Percentiles rank a stretch among this genome's conserved stretches.
Conservation (phyloP, 2,329 filamentous ascomycete species). For the Verticillium isaacii region DNA sequence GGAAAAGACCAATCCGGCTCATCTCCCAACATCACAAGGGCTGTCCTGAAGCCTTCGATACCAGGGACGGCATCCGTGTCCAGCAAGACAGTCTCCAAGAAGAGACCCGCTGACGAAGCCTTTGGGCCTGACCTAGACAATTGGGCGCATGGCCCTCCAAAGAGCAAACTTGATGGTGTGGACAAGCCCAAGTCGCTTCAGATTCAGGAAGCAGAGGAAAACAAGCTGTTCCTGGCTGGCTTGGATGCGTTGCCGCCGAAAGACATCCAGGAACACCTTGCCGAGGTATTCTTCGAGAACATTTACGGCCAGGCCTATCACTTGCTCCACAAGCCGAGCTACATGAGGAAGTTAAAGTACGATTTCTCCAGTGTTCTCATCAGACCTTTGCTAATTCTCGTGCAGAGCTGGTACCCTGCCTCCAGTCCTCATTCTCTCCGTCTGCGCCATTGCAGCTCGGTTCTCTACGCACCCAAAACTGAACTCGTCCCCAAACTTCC, state of each 20-base stretch:
- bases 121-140: constrained; percentile 77
- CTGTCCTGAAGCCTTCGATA: constrained; percentile 76
- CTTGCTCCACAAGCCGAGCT: constrained; percentile 92
- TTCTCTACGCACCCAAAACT: constrained; percentile 88
- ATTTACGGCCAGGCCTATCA: constrained; percentile 95
- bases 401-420: constrained; percentile 70
- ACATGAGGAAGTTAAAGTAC: constrained; percentile 79
- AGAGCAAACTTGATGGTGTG: constrained; percentile 40
- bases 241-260: constrained; percentile 75
- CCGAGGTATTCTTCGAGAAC: constrained; percentile 93
- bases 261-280: constrained; percentile 88
- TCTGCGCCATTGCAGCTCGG: constrained; percentile 91
- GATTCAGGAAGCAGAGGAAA: constrained; percentile 66
- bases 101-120: constrained; percentile 80
- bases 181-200: constrained; percentile 49
- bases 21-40: constrained; percentile 64
- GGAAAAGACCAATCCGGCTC: constrained; percentile 71
- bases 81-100: constrained; percentile 61
- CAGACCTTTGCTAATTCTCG: constrained; percentile 16
- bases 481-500: constrained; percentile 70
- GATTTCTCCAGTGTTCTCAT: constrained; percentile 19
- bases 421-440: constrained; percentile 85
- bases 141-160: constrained; percentile 64
- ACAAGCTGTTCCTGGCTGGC: constrained; percentile 74
- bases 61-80: constrained; percentile 37